Evolutionary conservation across 2,329 filamentous ascomycete species (phyloP), one percentile per base, ranked within the genome.

Genomic region (Curvularia hawaiiensis): DNA sequence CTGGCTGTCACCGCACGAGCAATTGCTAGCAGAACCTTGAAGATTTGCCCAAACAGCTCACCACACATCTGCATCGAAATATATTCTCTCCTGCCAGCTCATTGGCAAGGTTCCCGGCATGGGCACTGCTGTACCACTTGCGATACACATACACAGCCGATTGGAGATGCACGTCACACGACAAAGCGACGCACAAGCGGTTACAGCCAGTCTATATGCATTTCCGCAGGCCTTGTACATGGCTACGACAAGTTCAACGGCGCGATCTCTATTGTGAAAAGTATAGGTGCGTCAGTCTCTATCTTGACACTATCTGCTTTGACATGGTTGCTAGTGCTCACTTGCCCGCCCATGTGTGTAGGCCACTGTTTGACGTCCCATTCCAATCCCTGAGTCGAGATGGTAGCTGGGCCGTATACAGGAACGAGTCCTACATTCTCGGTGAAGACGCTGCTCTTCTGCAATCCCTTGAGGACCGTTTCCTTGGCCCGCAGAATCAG

Each of bases 341-440:
- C 76, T 56, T 79, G 76, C 2, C 75, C 75, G 16, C 80, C 80
- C 72, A 82, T 79, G 49, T 78, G 74, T 22, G 80, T 97, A 63
- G 84, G 78, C 92, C 94, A 97, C 59, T 91, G 81, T 58, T 82
- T 73, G 1, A 99, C 90, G 77, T 99, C 92, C 95, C 95, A 99
- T 73, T 96, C 88, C 20, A 98, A 80, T 0, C 95, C 95, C 14
- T 81, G 78, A 0, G 91, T 96, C 8, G 87, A 89, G 66, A 99
- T 92, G n/a, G 83, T 76, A 46, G 90, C 89, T 3, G 88, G 85
- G n/a, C 88, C 90, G 54, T 88, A 89, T 22, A 98, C 79, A 0
- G 95, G 95, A 39, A 99, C 81, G 61, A 99, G 90, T 10, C 95
- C 95, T 30, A 96, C 84, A 71, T 96, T 87, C 72, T 90, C 89